Evolutionary conservation across 306 rosid species (phyloP).

Genomic region (Cajanus cajan): DNA sequence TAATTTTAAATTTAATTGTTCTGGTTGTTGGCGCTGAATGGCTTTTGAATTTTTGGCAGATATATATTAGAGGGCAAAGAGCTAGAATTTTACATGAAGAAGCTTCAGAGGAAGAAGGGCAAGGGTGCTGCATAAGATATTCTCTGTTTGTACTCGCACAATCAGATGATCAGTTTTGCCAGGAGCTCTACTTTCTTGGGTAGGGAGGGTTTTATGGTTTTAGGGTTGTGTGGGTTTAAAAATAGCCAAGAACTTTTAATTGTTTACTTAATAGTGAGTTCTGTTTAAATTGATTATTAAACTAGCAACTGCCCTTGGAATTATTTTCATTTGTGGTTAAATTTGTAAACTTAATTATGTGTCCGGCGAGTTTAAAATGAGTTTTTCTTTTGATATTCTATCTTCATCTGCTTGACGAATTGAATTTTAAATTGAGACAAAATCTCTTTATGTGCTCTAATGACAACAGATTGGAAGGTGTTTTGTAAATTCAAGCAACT

Average conservation of each 20-base stretch:
- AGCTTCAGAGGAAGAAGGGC: conserved; percentile 72
- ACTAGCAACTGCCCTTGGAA: background rate
- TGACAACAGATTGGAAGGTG: too few species aligned
- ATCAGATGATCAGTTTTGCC: conserved; percentile 22
- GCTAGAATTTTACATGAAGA: conserved; percentile 74
- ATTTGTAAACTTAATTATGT: background rate
- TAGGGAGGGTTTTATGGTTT: background rate
- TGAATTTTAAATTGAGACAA: too few species aligned
- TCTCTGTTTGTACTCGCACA: background rate
- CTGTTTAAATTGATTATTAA: background rate
- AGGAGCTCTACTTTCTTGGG: background rate
- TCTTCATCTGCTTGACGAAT: too few species aligned
- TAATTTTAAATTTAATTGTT: background rate
- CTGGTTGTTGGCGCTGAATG: background rate
- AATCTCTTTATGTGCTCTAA: too few species aligned
- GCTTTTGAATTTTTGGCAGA: conserved; percentile 31
- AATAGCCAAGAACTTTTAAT: background rate
- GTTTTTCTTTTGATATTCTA: background rate
- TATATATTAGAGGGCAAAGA: conserved; percentile 75
- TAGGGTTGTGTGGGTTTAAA: background rate
- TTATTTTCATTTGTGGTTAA: background rate
- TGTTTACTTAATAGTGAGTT: background rate
- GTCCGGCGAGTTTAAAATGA: background rate
- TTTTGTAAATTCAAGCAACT: too few species aligned
- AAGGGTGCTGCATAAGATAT: conserved; percentile 53